These are phyloP conservation scores for Tremellales sp. DNA, from an alignment of 1,284 basidiomycete genomes.

Conservation along the genomic window DNA sequence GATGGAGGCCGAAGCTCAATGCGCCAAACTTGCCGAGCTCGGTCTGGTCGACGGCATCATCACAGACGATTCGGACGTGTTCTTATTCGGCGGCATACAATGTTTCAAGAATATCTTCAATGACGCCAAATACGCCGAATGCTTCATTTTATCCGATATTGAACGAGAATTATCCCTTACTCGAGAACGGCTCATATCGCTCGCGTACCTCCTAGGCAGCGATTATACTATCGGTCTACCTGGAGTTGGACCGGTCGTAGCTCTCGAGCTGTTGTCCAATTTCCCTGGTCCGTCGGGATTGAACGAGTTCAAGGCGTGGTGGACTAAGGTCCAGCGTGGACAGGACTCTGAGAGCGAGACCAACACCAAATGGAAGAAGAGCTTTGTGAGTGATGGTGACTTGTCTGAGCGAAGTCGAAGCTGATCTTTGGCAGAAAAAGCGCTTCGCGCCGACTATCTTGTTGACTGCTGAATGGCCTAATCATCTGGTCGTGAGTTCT, in stretches of 20 bases:
- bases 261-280: constrained; percentile 89
- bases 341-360: constrained; percentile 70
- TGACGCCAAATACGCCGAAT: constrained; percentile 96
- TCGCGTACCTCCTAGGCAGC: constrained; percentile 91
- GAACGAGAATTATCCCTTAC: constrained; percentile 83
- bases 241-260: constrained; percentile 91
- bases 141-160: constrained; percentile 81
- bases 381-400: constrained; percentile 63
- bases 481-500: constrained; percentile 69
- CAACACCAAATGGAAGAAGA: constrained; percentile 68
- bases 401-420: neutral
- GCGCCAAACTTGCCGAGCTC: constrained; percentile 81
- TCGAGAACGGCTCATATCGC: constrained; percentile 75
- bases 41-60: constrained; percentile 94
- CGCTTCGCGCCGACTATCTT: constrained; percentile 74
- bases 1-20: constrained; percentile 99
- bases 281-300: constrained; percentile 82
- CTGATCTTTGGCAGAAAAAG: constrained; percentile 63
- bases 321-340: constrained; percentile 88
- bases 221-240: constrained; percentile 97
- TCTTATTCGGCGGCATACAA: constrained; percentile 88
- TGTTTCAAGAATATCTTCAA: constrained; percentile 99
- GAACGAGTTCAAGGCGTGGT: constrained; percentile 88
- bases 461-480: constrained; percentile 79
- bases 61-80: constrained; percentile 98